Percentiles rank a stretch among this genome's conserved stretches.
Evolutionary conservation across 129 eudicot species (phyloP).

Genomic region (Centrapalus pauciflorus): DNA sequence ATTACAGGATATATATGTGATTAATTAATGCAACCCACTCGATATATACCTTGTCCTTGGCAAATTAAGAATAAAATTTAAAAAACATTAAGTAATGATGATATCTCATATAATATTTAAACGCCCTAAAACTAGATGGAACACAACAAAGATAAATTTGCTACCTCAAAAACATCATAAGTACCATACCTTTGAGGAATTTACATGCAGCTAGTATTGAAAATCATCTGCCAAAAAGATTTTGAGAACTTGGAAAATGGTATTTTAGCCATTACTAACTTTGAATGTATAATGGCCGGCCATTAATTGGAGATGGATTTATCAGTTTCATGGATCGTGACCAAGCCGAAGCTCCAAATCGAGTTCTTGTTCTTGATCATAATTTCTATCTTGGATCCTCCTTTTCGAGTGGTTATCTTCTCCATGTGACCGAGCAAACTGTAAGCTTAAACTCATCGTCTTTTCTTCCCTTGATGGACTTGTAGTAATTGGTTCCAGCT

Average conservation of each 20-base stretch:
- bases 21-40: not conserved
- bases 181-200: slow-evolving; percentile 8
- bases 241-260: not conserved
- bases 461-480: slow-evolving; percentile 31
- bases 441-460: slow-evolving; percentile 35
- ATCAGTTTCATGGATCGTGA: slow-evolving; percentile 24
- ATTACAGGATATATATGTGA: not conserved
- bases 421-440: slow-evolving; percentile 18
- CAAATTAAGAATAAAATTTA: not conserved
- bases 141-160: slow-evolving; percentile 14
- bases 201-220: no score
- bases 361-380: slow-evolving; percentile 28
- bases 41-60: not conserved
- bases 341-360: slow-evolving; percentile 96
- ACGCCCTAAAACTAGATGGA: slow-evolving; percentile 13
- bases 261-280: not conserved
- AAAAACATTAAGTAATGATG: slow-evolving; percentile 5
- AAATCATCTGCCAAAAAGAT: slow-evolving; percentile 16
- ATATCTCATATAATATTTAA: slow-evolving; percentile 3
- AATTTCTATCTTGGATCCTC: slow-evolving; percentile 12
- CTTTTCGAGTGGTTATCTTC: slow-evolving; percentile 28
- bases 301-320: not conserved
- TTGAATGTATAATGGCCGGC: not conserved
- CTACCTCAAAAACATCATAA: slow-evolving; percentile 11
- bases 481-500: not conserved